A percentile compares a stretch with the other conserved stretches of the same genome.
phyloP scores from a whole-genome alignment of 1,284 basidiomycete species.

The Trichosporon sp. region DNA sequence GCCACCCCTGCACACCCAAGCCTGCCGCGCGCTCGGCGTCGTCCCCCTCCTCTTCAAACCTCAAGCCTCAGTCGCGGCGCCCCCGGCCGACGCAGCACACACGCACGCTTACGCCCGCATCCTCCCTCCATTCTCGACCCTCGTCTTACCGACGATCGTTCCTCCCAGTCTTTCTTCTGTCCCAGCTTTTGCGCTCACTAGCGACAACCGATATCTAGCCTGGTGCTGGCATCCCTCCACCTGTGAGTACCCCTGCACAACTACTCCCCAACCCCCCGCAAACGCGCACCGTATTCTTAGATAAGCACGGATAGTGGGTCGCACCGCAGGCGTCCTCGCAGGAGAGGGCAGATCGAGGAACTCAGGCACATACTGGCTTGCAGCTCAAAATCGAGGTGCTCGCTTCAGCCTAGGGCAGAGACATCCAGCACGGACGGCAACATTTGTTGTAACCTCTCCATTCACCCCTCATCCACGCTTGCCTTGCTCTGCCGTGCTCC shows the following conservation, averaged over 20 bases:
- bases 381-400: slow-evolving; percentile 4
- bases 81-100: neutral
- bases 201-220: slow-evolving; percentile 3
- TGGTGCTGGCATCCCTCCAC: neutral
- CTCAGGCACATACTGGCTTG: neutral
- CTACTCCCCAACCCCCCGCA: neutral
- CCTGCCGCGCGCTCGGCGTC: neutral
- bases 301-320: slow-evolving; percentile 20
- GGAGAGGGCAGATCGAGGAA: neutral
- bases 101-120: neutral
- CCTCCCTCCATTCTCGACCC: neutral
- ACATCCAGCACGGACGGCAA: neutral
- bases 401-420: neutral
- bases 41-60: neutral
- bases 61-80: neutral
- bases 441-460: slow-evolving; percentile 7
- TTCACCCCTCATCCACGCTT: slow-evolving; percentile 1
- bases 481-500: slow-evolving; percentile 3
- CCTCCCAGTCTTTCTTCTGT: slow-evolving; percentile 2
- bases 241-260: neutral
- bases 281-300: neutral
- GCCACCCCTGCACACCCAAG: slow-evolving; percentile 2
- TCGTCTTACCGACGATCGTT: neutral
- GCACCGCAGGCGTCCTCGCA: neutral
- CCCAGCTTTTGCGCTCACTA: neutral